A percentile compares a stretch with the other conserved stretches of the same genome.
Conservation (phyloP, 163 green algal genomes). For the Trebouxiophyceae sp. region DNA sequence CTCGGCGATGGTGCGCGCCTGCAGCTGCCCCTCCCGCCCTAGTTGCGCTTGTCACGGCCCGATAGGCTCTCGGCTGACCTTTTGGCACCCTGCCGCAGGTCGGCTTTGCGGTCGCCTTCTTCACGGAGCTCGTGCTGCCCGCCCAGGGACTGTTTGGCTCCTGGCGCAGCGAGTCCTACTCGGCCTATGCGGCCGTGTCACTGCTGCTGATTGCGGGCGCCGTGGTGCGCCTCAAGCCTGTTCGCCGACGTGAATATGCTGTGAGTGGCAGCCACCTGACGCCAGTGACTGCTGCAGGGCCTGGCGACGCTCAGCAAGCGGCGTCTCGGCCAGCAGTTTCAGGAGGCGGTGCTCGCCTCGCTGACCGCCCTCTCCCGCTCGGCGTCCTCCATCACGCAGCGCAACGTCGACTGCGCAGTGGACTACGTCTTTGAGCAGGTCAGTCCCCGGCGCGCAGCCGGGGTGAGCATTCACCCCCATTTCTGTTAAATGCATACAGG, state of each 20-base stretch:
- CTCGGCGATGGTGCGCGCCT: too few species aligned
- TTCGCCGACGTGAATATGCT: too few species aligned
- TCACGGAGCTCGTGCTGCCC: background rate
- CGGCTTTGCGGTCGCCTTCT: background rate
- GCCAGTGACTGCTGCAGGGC: too few species aligned
- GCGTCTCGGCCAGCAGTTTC: background rate
- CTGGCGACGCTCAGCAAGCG: background rate
- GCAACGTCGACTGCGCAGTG: background rate
- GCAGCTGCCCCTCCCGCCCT: too few species aligned
- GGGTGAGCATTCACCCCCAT: too few species aligned
- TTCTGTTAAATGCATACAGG: background rate
- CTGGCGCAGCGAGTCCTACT: background rate
- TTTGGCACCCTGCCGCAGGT: too few species aligned
- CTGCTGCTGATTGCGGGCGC: background rate
- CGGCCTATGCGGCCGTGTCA: background rate
- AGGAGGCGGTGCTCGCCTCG: background rate
- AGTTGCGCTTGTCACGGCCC: too few species aligned
- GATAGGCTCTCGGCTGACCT: too few species aligned
- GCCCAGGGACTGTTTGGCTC: background rate
- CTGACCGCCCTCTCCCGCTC: background rate
- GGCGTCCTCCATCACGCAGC: background rate
- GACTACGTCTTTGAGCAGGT: conserved; percentile 1
- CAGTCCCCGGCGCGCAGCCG: too few species aligned
- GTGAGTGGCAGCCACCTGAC: too few species aligned
- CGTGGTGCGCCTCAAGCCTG: background rate